These are phyloP conservation scores for Nematodospora anomalae DNA, from an alignment of 1,139 yeast species.

Conservation along the genomic window DNA sequence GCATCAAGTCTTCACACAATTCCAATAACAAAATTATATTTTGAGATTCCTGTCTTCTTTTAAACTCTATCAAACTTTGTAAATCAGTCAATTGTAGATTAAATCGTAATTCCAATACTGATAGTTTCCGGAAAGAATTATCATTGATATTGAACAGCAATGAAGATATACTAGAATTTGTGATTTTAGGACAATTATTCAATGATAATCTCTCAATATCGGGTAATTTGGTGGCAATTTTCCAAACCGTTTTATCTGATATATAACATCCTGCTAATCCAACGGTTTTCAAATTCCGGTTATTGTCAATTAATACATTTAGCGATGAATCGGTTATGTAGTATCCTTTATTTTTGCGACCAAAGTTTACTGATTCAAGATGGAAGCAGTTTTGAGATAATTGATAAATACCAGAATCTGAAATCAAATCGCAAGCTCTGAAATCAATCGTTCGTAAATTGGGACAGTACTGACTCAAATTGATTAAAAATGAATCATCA, in stretches of 20 bases:
- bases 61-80: slow-evolving; percentile 66
- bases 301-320: slow-evolving; percentile 53
- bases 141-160: slow-evolving; percentile 39
- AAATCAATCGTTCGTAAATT: slow-evolving; percentile 66
- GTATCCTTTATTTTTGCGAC: slow-evolving; percentile 71
- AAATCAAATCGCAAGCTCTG: slow-evolving; percentile 78
- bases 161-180: slow-evolving; percentile 67
- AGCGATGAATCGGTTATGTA: slow-evolving; percentile 72
- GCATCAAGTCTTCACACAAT: slow-evolving; percentile 69
- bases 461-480: slow-evolving; percentile 57
- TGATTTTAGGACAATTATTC: slow-evolving; percentile 68
- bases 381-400: slow-evolving; percentile 60
- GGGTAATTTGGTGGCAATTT: slow-evolving; percentile 61
- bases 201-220: slow-evolving; percentile 67
- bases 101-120: slow-evolving; percentile 77
- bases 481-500: slow-evolving; percentile 57
- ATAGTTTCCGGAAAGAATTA: slow-evolving; percentile 53
- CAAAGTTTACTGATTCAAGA: slow-evolving; percentile 65
- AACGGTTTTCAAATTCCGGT: slow-evolving; percentile 60
- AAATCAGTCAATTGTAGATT: slow-evolving; percentile 58
- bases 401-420: slow-evolving; percentile 72
- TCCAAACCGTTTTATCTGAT: slow-evolving; percentile 79
- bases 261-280: slow-evolving; percentile 89
- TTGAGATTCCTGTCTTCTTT: slow-evolving; percentile 54
- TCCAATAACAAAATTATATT: slow-evolving; percentile 65